Base-by-base conservation (phyloP, 306 rosid genomes). In the Cicer pinnatifidum region DNA sequence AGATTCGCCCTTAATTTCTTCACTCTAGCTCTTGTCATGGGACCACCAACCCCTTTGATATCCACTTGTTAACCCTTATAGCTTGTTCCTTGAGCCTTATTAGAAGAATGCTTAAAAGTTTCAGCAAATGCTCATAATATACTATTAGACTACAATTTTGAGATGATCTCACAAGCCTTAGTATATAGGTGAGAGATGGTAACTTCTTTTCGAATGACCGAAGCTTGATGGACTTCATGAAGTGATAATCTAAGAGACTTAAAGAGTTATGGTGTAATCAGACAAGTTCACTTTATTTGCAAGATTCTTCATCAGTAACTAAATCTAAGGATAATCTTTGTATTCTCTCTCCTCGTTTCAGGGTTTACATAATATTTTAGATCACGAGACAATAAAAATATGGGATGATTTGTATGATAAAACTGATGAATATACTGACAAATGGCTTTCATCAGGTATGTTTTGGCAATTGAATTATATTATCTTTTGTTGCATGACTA, bases 401-500 rank as follows among this genome's bases (percentile, higher is more conserved):
- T 93, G 88, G 96, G 86, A 91, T 39, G 90, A 91, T 43, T 82
- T 93, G 80, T 93, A 89, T 81, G 88, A 86, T 75, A 74, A 65
- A 79, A 91, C 96, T 80, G 98, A 93, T 79, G 85, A 78, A 51
- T 93, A 86, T 76, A 93, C 98, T 13, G 96, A 93, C 63, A 87
- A 86, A 78, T 93, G 98, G 98, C 89, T 88, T 68, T 89, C 97
- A 52, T 89, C 96, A 81, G 98, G 98, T 91, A 78, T 82, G 78
- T 69, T 68, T 69, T 65, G 57, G 69, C 39, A 44, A 61, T 63
- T 43, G 43, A 75, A 33, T 67, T 59, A 51, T 39, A n/a, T 67
- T 12, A 35, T 59, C 43, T 53, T 12, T 60, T 58, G 62, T 76
- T 54, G 52, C 56, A 23, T 56, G 71, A 52, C 45, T 75, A 68